phyloP scores from a whole-genome alignment of 306 rosid genomes.

The Nissolia schottii region DNA sequence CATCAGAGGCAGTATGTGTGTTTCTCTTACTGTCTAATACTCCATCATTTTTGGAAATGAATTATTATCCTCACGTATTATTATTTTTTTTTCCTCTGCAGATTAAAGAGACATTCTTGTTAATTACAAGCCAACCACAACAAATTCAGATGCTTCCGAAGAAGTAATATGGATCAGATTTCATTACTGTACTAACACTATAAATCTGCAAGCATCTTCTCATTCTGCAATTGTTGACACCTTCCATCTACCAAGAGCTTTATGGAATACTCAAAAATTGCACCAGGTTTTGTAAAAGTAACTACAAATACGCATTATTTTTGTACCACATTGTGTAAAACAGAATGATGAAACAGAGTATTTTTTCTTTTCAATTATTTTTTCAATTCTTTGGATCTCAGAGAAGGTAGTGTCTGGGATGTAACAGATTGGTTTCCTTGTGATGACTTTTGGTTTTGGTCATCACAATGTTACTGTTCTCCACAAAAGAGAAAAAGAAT shows the following conservation, averaged over 20 bases:
- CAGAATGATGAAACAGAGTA: slow-evolving; percentile 9
- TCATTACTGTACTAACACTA: slow-evolving; percentile 6
- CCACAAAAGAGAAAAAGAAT: neutral
- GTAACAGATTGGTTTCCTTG: slow-evolving; percentile 23
- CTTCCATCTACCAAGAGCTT: neutral
- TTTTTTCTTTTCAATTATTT: slow-evolving; percentile 20
- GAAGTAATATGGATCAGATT: slow-evolving; percentile 9
- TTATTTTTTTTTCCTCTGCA: slow-evolving; percentile 36
- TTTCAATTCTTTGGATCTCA: slow-evolving; percentile 29
- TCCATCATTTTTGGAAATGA: neutral
- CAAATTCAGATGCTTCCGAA: slow-evolving; percentile 3
- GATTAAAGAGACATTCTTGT: slow-evolving; percentile 22
- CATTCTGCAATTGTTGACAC: slow-evolving; percentile 19
- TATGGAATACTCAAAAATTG: slow-evolving; percentile 18
- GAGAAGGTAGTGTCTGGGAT: slow-evolving; percentile 29
- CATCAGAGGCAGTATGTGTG: neutral
- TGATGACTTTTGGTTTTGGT: slow-evolving; percentile 10
- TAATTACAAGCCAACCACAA: slow-evolving; percentile 9
- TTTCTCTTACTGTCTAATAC: slow-evolving; percentile 10
- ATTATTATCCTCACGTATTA: neutral
- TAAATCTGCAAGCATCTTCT: slow-evolving; percentile 4
- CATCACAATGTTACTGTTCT: slow-evolving; percentile 16
- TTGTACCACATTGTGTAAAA: slow-evolving; percentile 20
- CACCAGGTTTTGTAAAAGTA: slow-evolving; percentile 26
- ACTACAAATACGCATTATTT: slow-evolving; percentile 7